Percentiles rank a stretch among this genome's conserved stretches.
Conservation (phyloP, 768 basidiomycete species). For the Fomitopsis serialis region DNA sequence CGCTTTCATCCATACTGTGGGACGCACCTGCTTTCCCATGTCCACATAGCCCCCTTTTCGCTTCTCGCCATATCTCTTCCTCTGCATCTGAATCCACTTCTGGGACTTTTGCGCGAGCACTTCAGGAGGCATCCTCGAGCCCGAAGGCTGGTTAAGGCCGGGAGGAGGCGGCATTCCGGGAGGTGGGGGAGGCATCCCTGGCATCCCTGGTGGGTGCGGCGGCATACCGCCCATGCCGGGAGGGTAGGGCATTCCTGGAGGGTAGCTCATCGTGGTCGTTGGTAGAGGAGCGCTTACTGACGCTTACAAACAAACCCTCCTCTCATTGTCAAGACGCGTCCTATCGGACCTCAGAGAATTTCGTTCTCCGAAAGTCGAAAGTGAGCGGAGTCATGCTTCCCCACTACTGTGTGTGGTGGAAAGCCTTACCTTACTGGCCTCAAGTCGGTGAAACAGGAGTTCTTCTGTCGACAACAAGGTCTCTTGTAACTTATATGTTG, state of each 20-base stretch:
- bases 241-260: conserved; percentile 1
- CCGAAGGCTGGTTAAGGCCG: conserved; percentile 27
- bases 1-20: conserved; percentile 1
- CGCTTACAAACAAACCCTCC: not conserved
- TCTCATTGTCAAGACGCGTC: not conserved
- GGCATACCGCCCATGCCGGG: conserved; percentile 37
- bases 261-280: conserved; percentile 1
- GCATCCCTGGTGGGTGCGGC: conserved; percentile 38
- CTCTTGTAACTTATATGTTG: too few species aligned
- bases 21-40: conserved; percentile 83
- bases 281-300: not conserved
- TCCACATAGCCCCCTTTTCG: conserved; percentile 85
- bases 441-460: too few species aligned
- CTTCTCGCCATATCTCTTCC: conserved; percentile 88
- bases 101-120: conserved; percentile 87
- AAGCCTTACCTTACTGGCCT: too few species aligned
- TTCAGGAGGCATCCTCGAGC: conserved; percentile 50
- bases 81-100: conserved; percentile 96
- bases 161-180: conserved; percentile 30
- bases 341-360: too few species aligned
- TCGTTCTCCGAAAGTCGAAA: too few species aligned
- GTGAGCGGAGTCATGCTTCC: not conserved
- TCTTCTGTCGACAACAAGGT: too few species aligned
- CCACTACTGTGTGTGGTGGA: too few species aligned
- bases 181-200: conserved; percentile 34